Evolutionary conservation across 2,329 filamentous ascomycete species (phyloP), one percentile per base, ranked within the genome.

Genomic region (Ceratocystis papillata): DNA sequence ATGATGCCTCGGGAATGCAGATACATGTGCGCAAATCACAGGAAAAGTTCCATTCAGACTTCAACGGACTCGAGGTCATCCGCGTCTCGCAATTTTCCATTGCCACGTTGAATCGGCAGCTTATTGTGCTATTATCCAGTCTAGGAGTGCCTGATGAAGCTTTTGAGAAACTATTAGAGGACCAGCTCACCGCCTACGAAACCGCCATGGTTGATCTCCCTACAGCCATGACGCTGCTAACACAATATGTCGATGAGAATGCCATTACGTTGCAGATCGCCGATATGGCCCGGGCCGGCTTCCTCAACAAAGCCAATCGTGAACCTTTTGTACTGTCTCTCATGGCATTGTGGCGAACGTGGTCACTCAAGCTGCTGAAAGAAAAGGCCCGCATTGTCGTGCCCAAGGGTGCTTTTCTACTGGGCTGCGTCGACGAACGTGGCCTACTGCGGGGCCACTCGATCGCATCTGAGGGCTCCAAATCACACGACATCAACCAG

Each of bases 381-480:
- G 91, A 97, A 70, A 97, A 96, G 71, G 91, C 93, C 0, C 87
- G 88, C 33, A 90, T 99, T 55, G 80, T 85, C 1, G 82, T 99
- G 8, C 85, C 90, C 5, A 77, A 93, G 67, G 91, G 93, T 1
- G 92, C 91, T 0, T 96, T 95, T 72, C 80, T 97, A 0, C 82
- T 97, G 5, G 94, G 93, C 2, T 91, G 89, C 69, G 84, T 93
- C 5, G 94, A 99, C 70, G 94, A 99, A 75, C 93, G 88, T 0
- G 81, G 78, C 1, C 87, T 81, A 0, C 76, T 99, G 7, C 81
- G 84, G 68, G 94, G 94, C 0, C 85, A 96, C 71, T 84, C 78
- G 41, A 75, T 79, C n/a, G 71, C 77, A 1, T 77, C 76, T 0
- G 76, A 79, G 45, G 73, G 77, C 25, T 71, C 72, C 45, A 59